These are phyloP conservation scores for Trypanosoma lewisi DNA, from an alignment of 208 protist species.

Conservation along the genomic window DNA sequence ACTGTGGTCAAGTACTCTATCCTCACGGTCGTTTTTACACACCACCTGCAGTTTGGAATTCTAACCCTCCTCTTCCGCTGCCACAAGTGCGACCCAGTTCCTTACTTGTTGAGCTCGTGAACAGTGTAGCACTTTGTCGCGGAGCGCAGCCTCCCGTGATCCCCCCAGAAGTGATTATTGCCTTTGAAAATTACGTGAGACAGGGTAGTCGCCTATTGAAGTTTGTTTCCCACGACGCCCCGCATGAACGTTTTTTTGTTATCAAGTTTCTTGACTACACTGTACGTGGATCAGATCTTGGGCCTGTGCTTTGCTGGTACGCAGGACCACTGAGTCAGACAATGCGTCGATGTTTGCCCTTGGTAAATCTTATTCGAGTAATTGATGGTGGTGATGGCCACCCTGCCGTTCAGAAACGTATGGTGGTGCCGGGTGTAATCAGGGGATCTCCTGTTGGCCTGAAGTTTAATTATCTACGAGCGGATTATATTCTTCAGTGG, in stretches of 20 bases:
- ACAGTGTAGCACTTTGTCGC: slow-evolving; percentile 42
- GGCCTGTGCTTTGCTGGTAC: slow-evolving; percentile 58
- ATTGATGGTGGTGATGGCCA: slow-evolving; percentile 39
- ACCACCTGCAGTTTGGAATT: neutral
- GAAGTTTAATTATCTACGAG: slow-evolving; percentile 36
- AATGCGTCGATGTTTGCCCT: slow-evolving; percentile 60
- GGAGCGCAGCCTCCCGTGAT: slow-evolving; percentile 33
- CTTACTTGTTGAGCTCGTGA: slow-evolving; percentile 42
- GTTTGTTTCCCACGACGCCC: slow-evolving; percentile 45
- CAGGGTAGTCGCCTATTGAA: slow-evolving; percentile 51
- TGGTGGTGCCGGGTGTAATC: slow-evolving; percentile 37
- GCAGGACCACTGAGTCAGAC: slow-evolving; percentile 29
- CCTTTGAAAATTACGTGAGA: slow-evolving; percentile 65
- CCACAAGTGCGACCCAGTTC: slow-evolving; percentile 31
- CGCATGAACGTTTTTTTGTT: slow-evolving; percentile 59
- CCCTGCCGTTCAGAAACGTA: slow-evolving; percentile 44
- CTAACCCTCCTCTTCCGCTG: neutral
- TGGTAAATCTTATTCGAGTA: slow-evolving; percentile 49
- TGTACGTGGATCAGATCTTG: slow-evolving; percentile 7
- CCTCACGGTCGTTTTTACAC: neutral
- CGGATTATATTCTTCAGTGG: slow-evolving; percentile 55
- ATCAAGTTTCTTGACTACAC: slow-evolving; percentile 57
- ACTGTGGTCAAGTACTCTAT: neutral
- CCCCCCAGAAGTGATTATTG: slow-evolving; percentile 57
- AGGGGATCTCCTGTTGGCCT: slow-evolving; percentile 24